These are phyloP conservation scores for Bolboschoenoplectus hybrid DNA, from an alignment of 202 grass and related monocot species.

Conservation along the genomic window DNA sequence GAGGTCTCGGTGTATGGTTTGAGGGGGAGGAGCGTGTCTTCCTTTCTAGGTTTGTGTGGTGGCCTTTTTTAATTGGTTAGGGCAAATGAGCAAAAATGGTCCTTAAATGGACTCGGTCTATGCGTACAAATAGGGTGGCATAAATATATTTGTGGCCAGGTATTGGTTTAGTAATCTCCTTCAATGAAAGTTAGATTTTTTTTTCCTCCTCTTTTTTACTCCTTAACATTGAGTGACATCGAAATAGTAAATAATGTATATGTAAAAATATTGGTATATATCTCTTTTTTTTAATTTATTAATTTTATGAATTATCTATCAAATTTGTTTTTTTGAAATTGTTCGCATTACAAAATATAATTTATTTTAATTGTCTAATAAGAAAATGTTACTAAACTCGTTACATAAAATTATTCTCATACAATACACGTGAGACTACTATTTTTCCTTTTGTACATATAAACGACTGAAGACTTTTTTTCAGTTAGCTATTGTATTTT, in stretches of 20 bases:
- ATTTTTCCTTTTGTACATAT: neutral
- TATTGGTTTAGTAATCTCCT: neutral
- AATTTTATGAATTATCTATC: neutral
- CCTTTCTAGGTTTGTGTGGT: constrained; percentile 34
- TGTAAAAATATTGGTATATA: neutral
- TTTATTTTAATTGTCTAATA: neutral
- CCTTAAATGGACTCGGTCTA: constrained; percentile 22
- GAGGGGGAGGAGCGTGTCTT: constrained; percentile 34
- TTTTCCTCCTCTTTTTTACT: neutral
- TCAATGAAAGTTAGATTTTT: neutral
- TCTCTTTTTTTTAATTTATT: neutral
- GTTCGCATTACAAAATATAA: neutral
- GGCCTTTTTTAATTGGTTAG: constrained; percentile 21
- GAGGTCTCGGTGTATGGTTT: constrained; percentile 25
- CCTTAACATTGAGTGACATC: neutral
- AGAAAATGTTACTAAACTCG: neutral
- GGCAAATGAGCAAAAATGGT: neutral
- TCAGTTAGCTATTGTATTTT: neutral
- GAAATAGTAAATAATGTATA: neutral
- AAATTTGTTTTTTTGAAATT: neutral
- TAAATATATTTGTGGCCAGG: neutral
- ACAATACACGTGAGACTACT: neutral
- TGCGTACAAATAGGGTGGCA: neutral
- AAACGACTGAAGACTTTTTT: neutral
- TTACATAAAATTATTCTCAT: neutral